A percentile compares a stretch with the other conserved stretches of the same genome.
Evolutionary conservation across 805 yeast genomes (phyloP).

Genomic region (Saccharomycopsis selenospora): DNA sequence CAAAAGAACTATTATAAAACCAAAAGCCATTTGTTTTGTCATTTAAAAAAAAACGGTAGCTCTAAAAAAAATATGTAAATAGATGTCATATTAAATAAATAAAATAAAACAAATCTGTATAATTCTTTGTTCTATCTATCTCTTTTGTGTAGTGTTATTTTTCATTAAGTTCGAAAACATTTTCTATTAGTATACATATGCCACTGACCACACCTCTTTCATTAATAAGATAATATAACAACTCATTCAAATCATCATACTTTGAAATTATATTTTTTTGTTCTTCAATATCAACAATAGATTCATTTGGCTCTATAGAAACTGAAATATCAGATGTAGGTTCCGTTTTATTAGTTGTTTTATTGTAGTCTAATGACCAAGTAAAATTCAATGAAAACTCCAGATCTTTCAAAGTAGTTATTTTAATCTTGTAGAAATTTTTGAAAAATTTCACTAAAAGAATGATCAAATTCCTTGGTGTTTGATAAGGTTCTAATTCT

Average conservation of each 20-base stretch:
- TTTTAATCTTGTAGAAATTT: background rate
- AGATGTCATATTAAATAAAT: no score
- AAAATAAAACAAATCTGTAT: no score
- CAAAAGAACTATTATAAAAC: conserved; percentile 50
- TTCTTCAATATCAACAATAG: background rate
- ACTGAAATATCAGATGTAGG: background rate
- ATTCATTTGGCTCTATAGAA: background rate
- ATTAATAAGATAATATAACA: background rate
- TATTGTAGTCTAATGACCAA: no score
- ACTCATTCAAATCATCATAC: background rate
- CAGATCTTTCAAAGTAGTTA: no score
- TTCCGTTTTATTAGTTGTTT: no score
- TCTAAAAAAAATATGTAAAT: no score
- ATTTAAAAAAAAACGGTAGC: no score
- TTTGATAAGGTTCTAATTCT: background rate
- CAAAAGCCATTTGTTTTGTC: conserved; percentile 41
- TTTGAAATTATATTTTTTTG: background rate
- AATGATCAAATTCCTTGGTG: background rate
- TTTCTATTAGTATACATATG: background rate
- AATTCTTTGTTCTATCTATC: no score
- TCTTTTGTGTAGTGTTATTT: no score
- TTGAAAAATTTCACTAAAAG: background rate
- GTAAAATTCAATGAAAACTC: no score
- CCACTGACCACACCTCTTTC: background rate
- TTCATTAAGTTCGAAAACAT: conserved; percentile 13